Evolutionary conservation across 148 eudicot genomes (phyloP), one percentile per base, ranked within the genome.

Genomic region (Rhododendron vialii): DNA sequence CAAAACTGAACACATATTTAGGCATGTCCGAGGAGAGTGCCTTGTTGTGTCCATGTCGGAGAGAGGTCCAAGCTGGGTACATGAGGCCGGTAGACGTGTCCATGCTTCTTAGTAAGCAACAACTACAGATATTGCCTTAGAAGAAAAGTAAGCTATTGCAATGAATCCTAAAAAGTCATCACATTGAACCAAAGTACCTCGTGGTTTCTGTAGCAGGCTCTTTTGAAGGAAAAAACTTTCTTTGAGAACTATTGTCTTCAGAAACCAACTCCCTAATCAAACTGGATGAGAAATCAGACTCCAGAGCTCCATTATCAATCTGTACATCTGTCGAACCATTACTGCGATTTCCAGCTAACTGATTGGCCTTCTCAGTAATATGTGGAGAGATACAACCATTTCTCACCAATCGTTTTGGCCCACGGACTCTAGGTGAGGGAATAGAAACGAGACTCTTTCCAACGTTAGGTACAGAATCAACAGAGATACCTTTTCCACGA

Each of bases 361-460:
- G 88, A 79, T 92, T 93, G 53, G 88, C 92, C 87, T 94, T 96
- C 83, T 88, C 94, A 86, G 93, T 90, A 87, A 93, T 95, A 76
- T 77, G 88, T 33, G 98, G 98, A 85, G 98, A 93, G 85, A 93
- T 94, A 88, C 92, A 93, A 86, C 99, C 98, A 93, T 93, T 93
- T 36, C 94, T 86, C 33, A 97, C 99, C 93, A 94, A 89, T 84
- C 91, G 92, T 90, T 91, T 95, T 80, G 87, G 90, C 83, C 87
- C 86, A 84, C 45, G 77, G 26, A 82, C 78, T 84, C 86, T 90
- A 65, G 92, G 90, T 63, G 86, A 84, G 80, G 85, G 80, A 36
- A 48, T 84, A 86, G 89, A 65, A 86, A 82, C 77, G 77, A 83
- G 92, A 87, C 61, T 71, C 69, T 85, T 88, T 55, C 86, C 88